These are phyloP conservation scores for Coemansia sp. DNA, from an alignment of 192 early-diverging fungal genomes.

Conservation along the genomic window DNA sequence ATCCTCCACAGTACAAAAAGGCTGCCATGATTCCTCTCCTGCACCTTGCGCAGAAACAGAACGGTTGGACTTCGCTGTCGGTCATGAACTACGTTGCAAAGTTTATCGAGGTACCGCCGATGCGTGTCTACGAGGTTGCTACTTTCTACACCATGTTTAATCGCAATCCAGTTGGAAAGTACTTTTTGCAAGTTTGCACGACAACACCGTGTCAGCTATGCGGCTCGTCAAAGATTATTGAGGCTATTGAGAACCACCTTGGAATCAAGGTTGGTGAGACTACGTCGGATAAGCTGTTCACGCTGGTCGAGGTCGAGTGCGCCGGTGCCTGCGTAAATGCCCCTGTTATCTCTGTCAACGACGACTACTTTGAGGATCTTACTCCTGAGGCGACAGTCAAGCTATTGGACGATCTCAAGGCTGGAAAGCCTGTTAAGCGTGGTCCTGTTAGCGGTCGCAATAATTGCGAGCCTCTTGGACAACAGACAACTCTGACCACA, in stretches of 20 bases:
- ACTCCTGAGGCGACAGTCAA: conserved; percentile 86
- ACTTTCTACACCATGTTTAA: conserved; percentile 99
- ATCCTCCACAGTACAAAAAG: conserved; percentile 98
- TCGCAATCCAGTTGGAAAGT: conserved; percentile 97
- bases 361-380: conserved; percentile 98
- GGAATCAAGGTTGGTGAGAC: conserved; percentile 95
- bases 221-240: conserved; percentile 85
- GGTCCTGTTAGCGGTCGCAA: conserved; percentile 85
- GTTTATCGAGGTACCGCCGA: conserved; percentile 92
- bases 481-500: conserved; percentile 77
- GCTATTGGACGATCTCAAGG: conserved; percentile 82
- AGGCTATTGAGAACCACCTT: conserved; percentile 82
- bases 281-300: conserved; percentile 90
- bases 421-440: conserved; percentile 70
- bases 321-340: conserved; percentile 98
- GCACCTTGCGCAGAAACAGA: conserved; percentile 93
- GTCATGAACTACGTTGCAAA: conserved; percentile 98
- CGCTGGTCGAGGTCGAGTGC: conserved; percentile 99
- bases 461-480: conserved; percentile 83
- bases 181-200: conserved; percentile 98
- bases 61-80: conserved; percentile 88
- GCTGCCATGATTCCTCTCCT: conserved; percentile 93
- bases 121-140: conserved; percentile 99
- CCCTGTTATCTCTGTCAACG: conserved; percentile 95
- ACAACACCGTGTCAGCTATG: conserved; percentile 98